These are phyloP conservation scores for Neofusicoccum sp. DNA, from an alignment of 2,329 filamentous ascomycete species.

Conservation along the genomic window DNA sequence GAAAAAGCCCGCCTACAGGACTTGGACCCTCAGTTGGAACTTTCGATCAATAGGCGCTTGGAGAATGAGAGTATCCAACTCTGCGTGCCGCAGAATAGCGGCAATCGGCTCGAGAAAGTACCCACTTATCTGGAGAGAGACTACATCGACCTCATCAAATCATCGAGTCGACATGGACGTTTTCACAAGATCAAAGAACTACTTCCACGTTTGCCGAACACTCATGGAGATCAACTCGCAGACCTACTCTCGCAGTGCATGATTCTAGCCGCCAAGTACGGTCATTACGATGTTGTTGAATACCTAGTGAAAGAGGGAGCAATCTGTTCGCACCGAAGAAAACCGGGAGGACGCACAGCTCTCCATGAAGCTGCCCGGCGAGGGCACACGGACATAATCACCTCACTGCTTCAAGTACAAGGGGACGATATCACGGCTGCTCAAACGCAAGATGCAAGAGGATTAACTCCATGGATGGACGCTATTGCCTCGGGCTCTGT, in stretches of 20 bases:
- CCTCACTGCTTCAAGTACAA: not conserved
- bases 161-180: not conserved
- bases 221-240: not conserved
- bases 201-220: not conserved
- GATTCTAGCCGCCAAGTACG: not conserved
- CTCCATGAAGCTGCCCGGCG: not conserved
- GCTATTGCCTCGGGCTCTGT: not conserved
- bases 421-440: too few species aligned
- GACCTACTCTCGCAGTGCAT: not conserved
- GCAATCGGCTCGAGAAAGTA: not conserved
- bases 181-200: not conserved
- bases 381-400: not conserved
- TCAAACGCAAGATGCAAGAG: not conserved
- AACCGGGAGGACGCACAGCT: not conserved
- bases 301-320: not conserved
- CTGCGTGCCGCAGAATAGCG: not conserved
- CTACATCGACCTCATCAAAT: not conserved
- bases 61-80: not conserved
- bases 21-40: too few species aligned
- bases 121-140: not conserved
- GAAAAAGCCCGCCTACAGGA: not conserved
- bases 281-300: not conserved
- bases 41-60: too few species aligned
- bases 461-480: not conserved
- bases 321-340: not conserved